These are phyloP conservation scores for Blumeria graminis DNA, from an alignment of 2,329 filamentous ascomycete species.

Conservation along the genomic window DNA sequence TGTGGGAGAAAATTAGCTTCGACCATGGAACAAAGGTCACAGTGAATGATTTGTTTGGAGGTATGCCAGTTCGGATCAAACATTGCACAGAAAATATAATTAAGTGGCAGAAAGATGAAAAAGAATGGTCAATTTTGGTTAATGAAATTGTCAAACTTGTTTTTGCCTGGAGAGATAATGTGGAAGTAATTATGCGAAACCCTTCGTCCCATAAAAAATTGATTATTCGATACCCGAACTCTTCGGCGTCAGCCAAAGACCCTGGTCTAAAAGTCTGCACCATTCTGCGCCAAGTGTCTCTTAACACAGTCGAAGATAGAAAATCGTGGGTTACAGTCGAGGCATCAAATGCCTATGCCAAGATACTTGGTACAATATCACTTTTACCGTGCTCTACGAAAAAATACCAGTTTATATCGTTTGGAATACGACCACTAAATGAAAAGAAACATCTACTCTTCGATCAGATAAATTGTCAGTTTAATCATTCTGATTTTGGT, in stretches of 20 bases:
- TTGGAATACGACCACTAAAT: constrained; percentile 45
- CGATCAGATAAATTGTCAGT: constrained; percentile 54
- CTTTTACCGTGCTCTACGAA: constrained; percentile 45
- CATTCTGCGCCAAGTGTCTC: constrained; percentile 40
- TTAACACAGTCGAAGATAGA: constrained; percentile 28
- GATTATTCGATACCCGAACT: constrained; percentile 7
- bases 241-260: neutral
- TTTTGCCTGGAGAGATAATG: constrained; percentile 38
- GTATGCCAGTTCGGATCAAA: constrained; percentile 75
- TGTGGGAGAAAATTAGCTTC: constrained; percentile 30
- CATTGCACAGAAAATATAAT: constrained; percentile 36
- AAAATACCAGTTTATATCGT: constrained; percentile 54
- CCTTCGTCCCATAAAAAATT: constrained; percentile 7
- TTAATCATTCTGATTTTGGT: constrained; percentile 57
- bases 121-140: constrained; percentile 29
- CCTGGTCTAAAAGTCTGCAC: constrained; percentile 18
- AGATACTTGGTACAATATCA: constrained; percentile 48
- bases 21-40: constrained; percentile 51
- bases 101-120: constrained; percentile 24
- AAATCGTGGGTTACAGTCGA: constrained; percentile 45
- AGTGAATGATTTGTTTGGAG: constrained; percentile 66
- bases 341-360: constrained; percentile 35
- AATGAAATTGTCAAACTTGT: constrained; percentile 33
- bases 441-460: constrained; percentile 40
- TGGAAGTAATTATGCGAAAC: constrained; percentile 35